phyloP scores from a whole-genome alignment of 169 alveolate genomes.

The Plasmodium yoelii region DNA sequence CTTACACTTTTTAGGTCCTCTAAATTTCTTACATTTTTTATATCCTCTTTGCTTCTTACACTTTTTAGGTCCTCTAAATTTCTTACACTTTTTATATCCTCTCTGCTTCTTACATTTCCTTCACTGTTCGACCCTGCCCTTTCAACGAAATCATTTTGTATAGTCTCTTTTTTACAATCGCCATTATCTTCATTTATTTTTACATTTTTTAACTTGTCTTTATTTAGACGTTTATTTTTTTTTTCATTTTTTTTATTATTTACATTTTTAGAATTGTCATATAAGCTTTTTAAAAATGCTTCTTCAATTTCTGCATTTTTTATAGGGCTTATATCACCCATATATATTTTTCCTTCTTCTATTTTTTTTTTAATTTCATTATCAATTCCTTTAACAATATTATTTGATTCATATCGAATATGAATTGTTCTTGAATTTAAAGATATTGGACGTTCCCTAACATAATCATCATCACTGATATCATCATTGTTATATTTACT shows the following conservation, averaged over 20 bases:
- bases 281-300: conserved; percentile 69
- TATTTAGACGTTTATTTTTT: conserved; percentile 25
- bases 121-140: too few species aligned
- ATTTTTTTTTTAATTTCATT: conserved; percentile 50
- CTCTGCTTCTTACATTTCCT: too few species aligned
- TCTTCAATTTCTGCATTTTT: conserved; percentile 74
- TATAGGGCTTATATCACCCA: conserved; percentile 69
- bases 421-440: conserved; percentile 38
- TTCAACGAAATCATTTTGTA: too few species aligned
- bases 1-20: too few species aligned
- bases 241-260: conserved; percentile 32
- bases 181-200: too few species aligned
- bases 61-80: too few species aligned
- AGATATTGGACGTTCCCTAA: conserved; percentile 46
- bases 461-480: conserved; percentile 74
- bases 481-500: conserved; percentile 19
- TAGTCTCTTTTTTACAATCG: too few species aligned
- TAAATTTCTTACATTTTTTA: too few species aligned
- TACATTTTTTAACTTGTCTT: conserved; percentile 1
- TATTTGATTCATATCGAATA: conserved; percentile 41
- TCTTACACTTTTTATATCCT: too few species aligned
- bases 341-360: conserved; percentile 66
- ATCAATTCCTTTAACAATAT: conserved; percentile 64
- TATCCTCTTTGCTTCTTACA: too few species aligned
- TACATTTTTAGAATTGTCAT: conserved; percentile 18